A percentile compares a stretch with the other conserved stretches of the same genome.
phyloP scores from a whole-genome alignment of 163 green algal species.

The Scenedesmus sp. region DNA sequence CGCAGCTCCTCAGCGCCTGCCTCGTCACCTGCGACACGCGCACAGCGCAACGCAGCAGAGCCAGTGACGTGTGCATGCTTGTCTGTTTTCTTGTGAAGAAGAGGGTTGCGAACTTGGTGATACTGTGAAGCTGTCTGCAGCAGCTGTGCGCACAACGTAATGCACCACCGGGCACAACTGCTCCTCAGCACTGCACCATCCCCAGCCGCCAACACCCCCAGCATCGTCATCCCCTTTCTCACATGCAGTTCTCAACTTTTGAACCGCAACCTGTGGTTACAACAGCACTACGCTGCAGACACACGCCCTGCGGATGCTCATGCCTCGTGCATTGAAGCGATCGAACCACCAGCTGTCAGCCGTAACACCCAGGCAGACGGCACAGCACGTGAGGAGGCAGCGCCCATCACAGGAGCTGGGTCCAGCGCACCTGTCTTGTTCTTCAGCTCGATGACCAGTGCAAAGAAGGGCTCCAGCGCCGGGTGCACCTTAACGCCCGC shows the following conservation, averaged over 20 bases:
- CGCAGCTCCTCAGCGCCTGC: conserved; percentile 33
- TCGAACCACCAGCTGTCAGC: too few relatives aligned
- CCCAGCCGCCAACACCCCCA: too few relatives aligned
- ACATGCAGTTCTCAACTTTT: too few relatives aligned
- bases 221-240: too few relatives aligned
- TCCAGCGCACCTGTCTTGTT: conserved; percentile 46
- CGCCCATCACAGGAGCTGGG: too few relatives aligned
- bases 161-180: neutral
- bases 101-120: neutral
- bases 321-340: neutral
- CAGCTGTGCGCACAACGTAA: neutral
- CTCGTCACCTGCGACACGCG: conserved; percentile 44
- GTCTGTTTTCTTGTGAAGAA: too few relatives aligned
- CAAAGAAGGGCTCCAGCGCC: conserved; percentile 46
- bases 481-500: conserved; percentile 44
- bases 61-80: too few relatives aligned
- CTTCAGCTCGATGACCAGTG: conserved; percentile 51
- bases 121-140: neutral
- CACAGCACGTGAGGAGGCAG: too few relatives aligned
- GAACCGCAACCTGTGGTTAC: too few relatives aligned
- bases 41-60: neutral
- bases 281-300: too few relatives aligned
- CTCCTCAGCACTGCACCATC: too few relatives aligned
- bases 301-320: neutral
- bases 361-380: too few relatives aligned